phyloP scores from a whole-genome alignment of 306 rosid species.

The Vicia villosa region DNA sequence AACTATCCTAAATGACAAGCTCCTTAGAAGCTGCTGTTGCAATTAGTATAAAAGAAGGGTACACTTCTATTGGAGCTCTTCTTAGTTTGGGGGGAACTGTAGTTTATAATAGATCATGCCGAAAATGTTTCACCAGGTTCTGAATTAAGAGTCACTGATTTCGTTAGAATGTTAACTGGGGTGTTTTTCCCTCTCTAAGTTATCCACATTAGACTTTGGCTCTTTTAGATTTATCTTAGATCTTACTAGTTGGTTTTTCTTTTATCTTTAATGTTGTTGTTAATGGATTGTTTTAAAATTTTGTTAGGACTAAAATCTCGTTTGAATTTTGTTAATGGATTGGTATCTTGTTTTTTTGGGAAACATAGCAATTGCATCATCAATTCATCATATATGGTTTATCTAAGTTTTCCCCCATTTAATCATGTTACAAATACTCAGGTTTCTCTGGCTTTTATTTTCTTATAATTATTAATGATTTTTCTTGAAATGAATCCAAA shows the following conservation, averaged over 20 bases:
- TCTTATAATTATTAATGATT: constrained; percentile 15
- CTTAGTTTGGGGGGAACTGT: constrained; percentile 30
- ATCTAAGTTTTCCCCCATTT: constrained; percentile 35
- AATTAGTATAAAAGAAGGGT: constrained; percentile 1
- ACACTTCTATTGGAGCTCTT: constrained; percentile 5
- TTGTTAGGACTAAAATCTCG: not conserved
- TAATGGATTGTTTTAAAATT: not conserved
- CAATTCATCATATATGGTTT: too few species aligned
- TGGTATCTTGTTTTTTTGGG: constrained; percentile 37
- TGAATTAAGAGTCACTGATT: constrained; percentile 1
- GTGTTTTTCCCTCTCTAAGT: not conserved
- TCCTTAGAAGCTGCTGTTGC: constrained; percentile 5
- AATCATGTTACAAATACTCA: not conserved
- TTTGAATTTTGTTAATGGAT: not conserved
- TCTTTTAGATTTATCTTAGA: constrained; percentile 10
- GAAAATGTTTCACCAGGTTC: not conserved
- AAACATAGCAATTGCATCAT: constrained; percentile 9
- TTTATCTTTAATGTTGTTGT: not conserved
- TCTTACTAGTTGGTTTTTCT: not conserved
- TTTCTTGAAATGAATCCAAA: constrained; percentile 18
- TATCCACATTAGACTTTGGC: not conserved
- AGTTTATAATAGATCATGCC: constrained; percentile 18
- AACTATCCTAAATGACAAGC: constrained; percentile 27
- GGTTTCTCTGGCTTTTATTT: constrained; percentile 26
- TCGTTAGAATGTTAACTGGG: constrained; percentile 5